Evolutionary conservation across 208 protist species (phyloP).

Genomic region (Trypanosoma theileri): DNA sequence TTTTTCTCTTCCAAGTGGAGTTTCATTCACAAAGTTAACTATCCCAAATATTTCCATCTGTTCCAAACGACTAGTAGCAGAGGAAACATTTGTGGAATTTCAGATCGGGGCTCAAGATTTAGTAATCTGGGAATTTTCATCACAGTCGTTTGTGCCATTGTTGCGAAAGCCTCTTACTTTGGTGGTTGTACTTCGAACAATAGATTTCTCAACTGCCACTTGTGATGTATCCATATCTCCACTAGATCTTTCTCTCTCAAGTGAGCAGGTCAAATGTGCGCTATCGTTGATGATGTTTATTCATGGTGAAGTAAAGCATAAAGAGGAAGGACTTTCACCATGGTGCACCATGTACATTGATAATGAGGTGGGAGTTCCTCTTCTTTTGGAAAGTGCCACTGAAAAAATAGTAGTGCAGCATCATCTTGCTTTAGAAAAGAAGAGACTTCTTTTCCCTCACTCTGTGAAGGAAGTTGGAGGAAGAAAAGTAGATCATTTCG

Average conservation of each 20-base stretch:
- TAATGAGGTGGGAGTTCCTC: slow-evolving; percentile 17
- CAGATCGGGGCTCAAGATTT: slow-evolving; percentile 54
- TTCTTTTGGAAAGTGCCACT: slow-evolving; percentile 2
- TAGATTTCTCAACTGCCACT: slow-evolving; percentile 17
- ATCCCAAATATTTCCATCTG: slow-evolving; percentile 52
- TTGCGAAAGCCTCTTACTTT: slow-evolving; percentile 40
- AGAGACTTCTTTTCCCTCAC: slow-evolving; percentile 10
- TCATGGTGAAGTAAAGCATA: not conserved
- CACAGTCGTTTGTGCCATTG: slow-evolving; percentile 34
- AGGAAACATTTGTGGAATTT: slow-evolving; percentile 41
- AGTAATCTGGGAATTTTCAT: slow-evolving; percentile 46
- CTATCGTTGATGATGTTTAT: slow-evolving; percentile 10
- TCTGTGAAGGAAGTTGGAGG: slow-evolving; percentile 6
- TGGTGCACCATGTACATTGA: slow-evolving; percentile 7
- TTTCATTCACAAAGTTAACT: slow-evolving; percentile 42
- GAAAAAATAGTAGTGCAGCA: slow-evolving; percentile 9
- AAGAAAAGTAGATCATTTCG: slow-evolving; percentile 11
- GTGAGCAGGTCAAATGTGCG: slow-evolving; percentile 23
- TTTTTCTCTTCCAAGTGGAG: slow-evolving; percentile 35
- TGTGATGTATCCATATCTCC: slow-evolving; percentile 36
- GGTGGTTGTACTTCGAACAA: slow-evolving; percentile 32
- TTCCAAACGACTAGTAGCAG: slow-evolving; percentile 37
- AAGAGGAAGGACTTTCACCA: no score
- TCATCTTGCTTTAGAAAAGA: slow-evolving; percentile 8
- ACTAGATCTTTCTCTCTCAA: slow-evolving; percentile 34